Evolutionary conservation across 106 monocot genomes (phyloP), one percentile per base, ranked within the genome.

Genomic region (Acorus gramineus): DNA sequence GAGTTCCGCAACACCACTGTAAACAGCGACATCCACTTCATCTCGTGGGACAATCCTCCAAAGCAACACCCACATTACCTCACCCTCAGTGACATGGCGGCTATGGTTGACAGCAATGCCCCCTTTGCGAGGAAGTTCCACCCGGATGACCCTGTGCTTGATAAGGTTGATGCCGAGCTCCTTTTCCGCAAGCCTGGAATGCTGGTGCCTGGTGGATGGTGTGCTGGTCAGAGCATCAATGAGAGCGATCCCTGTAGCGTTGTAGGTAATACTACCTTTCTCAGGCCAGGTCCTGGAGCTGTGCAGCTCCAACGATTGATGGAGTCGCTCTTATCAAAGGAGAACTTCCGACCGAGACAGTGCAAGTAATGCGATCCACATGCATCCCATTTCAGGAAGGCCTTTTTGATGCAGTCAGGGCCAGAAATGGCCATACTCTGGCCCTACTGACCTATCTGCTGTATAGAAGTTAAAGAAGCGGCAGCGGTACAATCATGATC

Each of bases 31-130:
- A 81, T 94, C 28, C 94, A 94, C 61, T 94, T 77, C 69, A 89
- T 94, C 48, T 79, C 94, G 8, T 94, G 94, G 94, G 94, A 94
- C 70, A 94, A 89, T 62, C 89, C 89, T 1, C 93, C 93, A 0
- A 86, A 82, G 67, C 89, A 94, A 60, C 94, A 94, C 63, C 93
- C 93, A 2, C 89, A 93, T 75, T 78, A 77, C 49, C 89, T 93
- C 57, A 79, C 73, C 59, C 11, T 69, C 60, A 58, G 44, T 3
- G 88, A 93, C 71, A 74, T 88, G 78, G 13, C 73, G 9, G 63
- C 43, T 3, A 88, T 93, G 83, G 47, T 85, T 2, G 70, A 70
- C 54, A 93, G 88, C 64, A 79, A 88, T 45, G 88, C 93, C 2
- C 93, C 88, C 3, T 86, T 86, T 52, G 86, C 79, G 4, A 52